phyloP scores from a whole-genome alignment of 768 basidiomycete species.

The Tylopilus balloui region DNA sequence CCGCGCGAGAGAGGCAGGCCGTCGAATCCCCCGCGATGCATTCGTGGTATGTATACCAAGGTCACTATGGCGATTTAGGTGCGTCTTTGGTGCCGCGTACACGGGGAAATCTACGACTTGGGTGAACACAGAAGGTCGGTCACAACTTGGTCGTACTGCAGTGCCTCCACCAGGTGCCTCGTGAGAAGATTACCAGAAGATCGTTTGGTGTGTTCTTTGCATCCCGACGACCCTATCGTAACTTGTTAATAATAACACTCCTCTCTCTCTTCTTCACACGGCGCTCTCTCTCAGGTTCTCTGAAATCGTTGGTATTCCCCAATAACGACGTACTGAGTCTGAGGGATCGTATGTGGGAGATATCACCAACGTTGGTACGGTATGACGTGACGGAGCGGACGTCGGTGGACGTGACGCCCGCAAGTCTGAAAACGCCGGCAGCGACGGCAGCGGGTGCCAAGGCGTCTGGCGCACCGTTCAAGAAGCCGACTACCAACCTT shows the following conservation, averaged over 20 bases:
- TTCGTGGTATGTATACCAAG: too few relatives aligned
- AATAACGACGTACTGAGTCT: conserved; percentile 84
- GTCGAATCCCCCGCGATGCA: too few relatives aligned
- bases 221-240: not conserved
- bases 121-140: conserved; percentile 95
- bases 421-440: conserved; percentile 61
- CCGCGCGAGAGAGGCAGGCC: too few relatives aligned
- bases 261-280: conserved; percentile 24
- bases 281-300: conserved; percentile 92
- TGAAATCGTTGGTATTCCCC: conserved; percentile 68
- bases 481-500: conserved; percentile 85
- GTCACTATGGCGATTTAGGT: too few relatives aligned
- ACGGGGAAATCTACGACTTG: too few relatives aligned
- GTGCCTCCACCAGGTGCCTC: conserved; percentile 91
- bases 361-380: conserved; percentile 83
- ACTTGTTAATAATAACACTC: not conserved
- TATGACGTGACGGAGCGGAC: conserved; percentile 79
- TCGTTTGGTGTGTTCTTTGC: conserved; percentile 63
- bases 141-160: conserved; percentile 86
- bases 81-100: too few relatives aligned
- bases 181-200: conserved; percentile 98
- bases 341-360: conserved; percentile 94
- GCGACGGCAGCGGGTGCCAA: conserved; percentile 49
- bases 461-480: conserved; percentile 56
- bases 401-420: conserved; percentile 63